Percentiles rank a stretch among this genome's conserved stretches.
Evolutionary conservation across 768 basidiomycete species (phyloP).

Genomic region (Coprinopsis cinerea): DNA sequence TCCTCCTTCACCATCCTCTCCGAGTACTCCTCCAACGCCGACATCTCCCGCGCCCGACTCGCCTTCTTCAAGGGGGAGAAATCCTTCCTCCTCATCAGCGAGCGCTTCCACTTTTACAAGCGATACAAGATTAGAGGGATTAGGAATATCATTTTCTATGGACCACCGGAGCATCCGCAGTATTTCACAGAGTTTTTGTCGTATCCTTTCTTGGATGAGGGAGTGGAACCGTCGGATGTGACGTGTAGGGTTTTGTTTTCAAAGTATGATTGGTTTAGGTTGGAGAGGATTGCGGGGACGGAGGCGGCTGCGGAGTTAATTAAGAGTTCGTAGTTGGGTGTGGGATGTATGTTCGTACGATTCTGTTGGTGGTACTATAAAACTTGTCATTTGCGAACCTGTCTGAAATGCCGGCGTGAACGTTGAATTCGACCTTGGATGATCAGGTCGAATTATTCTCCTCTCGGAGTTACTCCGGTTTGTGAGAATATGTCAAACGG

Average conservation of each 20-base stretch:
- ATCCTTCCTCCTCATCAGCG: slow-evolving; percentile 84
- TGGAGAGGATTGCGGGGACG: slow-evolving; percentile 80
- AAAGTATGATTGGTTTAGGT: slow-evolving; percentile 80
- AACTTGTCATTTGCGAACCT: too few species aligned
- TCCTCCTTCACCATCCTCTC: slow-evolving; percentile 81
- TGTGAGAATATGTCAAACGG: too few species aligned
- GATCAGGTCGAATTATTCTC: too few species aligned
- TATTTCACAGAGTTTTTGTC: slow-evolving; percentile 89
- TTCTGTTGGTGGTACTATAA: too few species aligned
- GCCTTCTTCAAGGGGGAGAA: slow-evolving; percentile 87
- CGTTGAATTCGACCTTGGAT: too few species aligned
- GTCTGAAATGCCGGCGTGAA: too few species aligned
- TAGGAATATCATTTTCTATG: slow-evolving; percentile 90
- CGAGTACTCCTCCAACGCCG: slow-evolving; percentile 94
- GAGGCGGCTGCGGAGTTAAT: slow-evolving; percentile 38
- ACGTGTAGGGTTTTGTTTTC: slow-evolving; percentile 76
- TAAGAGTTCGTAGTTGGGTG: slow-evolving; percentile 25
- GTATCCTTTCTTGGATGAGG: slow-evolving; percentile 87
- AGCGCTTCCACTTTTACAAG: slow-evolving; percentile 98
- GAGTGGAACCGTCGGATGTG: slow-evolving; percentile 84
- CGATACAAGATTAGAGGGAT: slow-evolving; percentile 92
- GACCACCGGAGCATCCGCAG: slow-evolving; percentile 82
- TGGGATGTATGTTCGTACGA: too few species aligned
- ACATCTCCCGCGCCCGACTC: slow-evolving; percentile 90
- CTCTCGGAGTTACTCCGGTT: too few species aligned